Base-by-base conservation (phyloP, 306 rosid genomes). In the Gleditsia sinensis region DNA sequence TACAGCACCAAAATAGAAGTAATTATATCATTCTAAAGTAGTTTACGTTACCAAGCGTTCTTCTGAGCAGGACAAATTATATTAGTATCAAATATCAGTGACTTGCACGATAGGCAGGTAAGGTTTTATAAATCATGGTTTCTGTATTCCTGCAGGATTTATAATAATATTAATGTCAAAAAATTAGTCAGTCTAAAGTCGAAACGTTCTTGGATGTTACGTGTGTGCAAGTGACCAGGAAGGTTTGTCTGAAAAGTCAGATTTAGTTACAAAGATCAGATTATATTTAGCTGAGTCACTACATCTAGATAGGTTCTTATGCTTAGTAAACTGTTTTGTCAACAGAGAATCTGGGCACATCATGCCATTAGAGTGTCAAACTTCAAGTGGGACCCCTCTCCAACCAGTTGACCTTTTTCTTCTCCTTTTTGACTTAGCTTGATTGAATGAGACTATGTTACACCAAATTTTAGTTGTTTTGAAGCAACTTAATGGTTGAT, bases 391-490 rank as follows among this genome's bases (percentile, higher is more conserved):
- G 39, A 33, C 14, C 20, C 34, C 66, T 55, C 40, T 53, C 45
- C 23, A 53, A 9, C 46, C 12, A 54, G 28, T 33, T 34, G 9
- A 51, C 62, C 60, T 3, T 42, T 14, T 23, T 20, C 49, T 23
- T 51, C 57, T 7, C 20, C 21, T 34, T 13, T 71, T 24, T 79
- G 75, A 56, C 64, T 20, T 50, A 1, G 67, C 34, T 53, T 54
- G 66, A 54, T 27, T 53, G 64, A 27, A 58, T n/a, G 21, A 27
- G 48, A 27, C 71, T 56, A 48, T 67, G 1, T 24, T 33, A 4
- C 63, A 24, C 36, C 39, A 28, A 21, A 28, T 57, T 54, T 3
- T 43, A 24, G 61, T 42, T 69, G 54, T 64, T 23, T 28, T 34
- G 53, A 72, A 33, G 36, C 10, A 51, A 34, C 51, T 24, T 66